A percentile compares a stretch with the other conserved stretches of the same genome.
These are phyloP conservation scores for Suillus placidus DNA, from an alignment of 768 basidiomycete species.

Conservation along the genomic window DNA sequence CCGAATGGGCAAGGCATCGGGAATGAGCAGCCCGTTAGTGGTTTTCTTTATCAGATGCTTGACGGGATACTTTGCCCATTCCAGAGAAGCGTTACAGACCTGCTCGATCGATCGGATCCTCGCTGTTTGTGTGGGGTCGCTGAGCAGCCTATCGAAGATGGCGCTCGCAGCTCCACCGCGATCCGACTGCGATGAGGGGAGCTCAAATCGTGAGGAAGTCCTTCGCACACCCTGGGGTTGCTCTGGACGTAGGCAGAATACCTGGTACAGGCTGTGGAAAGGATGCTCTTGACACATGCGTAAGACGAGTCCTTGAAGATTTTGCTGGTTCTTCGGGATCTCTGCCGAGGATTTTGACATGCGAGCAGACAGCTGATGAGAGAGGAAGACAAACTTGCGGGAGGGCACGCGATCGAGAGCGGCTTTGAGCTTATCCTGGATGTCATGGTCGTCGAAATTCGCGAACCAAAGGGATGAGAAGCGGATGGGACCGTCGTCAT, in stretches of 20 bases:
- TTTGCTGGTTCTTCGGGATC: slow-evolving; percentile 49
- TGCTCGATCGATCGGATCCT: slow-evolving; percentile 57
- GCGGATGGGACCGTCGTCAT: slow-evolving; percentile 78
- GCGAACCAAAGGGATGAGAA: slow-evolving; percentile 92
- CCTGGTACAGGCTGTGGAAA: slow-evolving; percentile 90
- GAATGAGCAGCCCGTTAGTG: slow-evolving; percentile 43
- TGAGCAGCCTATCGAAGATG: slow-evolving; percentile 59
- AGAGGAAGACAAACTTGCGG: slow-evolving; percentile 86
- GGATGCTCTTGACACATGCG: slow-evolving; percentile 90
- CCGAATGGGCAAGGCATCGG: slow-evolving; percentile 46
- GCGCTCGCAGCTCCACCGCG: slow-evolving; percentile 65
- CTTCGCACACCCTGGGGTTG: slow-evolving; percentile 37
- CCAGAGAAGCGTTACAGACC: slow-evolving; percentile 65
- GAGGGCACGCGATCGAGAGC: slow-evolving; percentile 72
- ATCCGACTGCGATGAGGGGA: slow-evolving; percentile 52
- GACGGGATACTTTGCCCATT: slow-evolving; percentile 72
- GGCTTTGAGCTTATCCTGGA: slow-evolving; percentile 44
- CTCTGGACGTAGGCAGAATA: slow-evolving; percentile 68
- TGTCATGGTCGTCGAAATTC: slow-evolving; percentile 65
- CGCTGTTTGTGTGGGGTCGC: slow-evolving; percentile 38
- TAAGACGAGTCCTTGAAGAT: slow-evolving; percentile 64
- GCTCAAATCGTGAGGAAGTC: slow-evolving; percentile 47
- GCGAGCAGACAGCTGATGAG: slow-evolving; percentile 94
- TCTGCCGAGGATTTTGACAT: slow-evolving; percentile 51
- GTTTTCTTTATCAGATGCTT: slow-evolving; percentile 33